These are phyloP conservation scores for Plenodomus lindquistii DNA, from an alignment of 2,329 filamentous ascomycete species.

Conservation along the genomic window DNA sequence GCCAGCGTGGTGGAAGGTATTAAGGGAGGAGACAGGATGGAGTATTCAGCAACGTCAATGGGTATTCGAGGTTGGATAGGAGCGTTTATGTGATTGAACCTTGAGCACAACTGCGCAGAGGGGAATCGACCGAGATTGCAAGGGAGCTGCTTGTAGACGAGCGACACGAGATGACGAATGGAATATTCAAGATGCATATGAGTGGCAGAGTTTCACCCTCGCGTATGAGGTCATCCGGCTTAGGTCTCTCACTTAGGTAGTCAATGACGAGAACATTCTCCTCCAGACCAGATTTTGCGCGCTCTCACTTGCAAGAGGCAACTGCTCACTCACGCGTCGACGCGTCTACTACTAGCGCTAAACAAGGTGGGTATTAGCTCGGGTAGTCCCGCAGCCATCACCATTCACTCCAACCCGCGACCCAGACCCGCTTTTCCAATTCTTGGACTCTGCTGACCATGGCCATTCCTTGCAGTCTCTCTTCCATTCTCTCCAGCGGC, in stretches of 20 bases:
- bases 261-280: too few species aligned
- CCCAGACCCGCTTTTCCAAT: background rate
- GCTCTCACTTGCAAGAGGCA: too few species aligned
- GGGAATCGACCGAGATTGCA: too few species aligned
- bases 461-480: slow-evolving; percentile 10
- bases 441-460: slow-evolving; percentile 20
- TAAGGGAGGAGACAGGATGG: background rate
- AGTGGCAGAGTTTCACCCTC: too few species aligned
- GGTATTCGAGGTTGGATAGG: background rate
- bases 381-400: slow-evolving; percentile 4
- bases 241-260: too few species aligned
- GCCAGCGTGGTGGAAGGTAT: slow-evolving; percentile 20
- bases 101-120: too few species aligned
- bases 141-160: too few species aligned
- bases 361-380: background rate
- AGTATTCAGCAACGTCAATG: background rate
- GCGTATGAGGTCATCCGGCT: too few species aligned
- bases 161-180: too few species aligned
- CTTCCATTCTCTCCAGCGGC: slow-evolving; percentile 8
- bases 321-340: background rate
- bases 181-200: too few species aligned
- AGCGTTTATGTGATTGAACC: background rate
- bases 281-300: too few species aligned
- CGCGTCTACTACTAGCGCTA: background rate
- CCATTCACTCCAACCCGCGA: slow-evolving; percentile 1